Base-by-base conservation (phyloP, 2,329 filamentous ascomycete genomes). In the Scytalidium lignicola region DNA sequence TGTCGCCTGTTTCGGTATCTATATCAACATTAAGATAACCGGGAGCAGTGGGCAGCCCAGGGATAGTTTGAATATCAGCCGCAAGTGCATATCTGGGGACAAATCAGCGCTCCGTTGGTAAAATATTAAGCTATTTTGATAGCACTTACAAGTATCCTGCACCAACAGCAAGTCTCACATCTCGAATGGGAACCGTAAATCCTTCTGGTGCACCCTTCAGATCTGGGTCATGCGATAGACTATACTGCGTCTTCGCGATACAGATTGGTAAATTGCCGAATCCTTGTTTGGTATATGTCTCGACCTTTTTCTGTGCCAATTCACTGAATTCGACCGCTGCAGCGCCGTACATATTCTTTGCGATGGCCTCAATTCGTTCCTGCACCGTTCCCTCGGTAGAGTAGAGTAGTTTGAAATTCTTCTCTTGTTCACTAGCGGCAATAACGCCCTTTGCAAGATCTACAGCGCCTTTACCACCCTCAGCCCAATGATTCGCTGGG, bases 211-310 rank as follows among this genome's bases (percentile, higher is more conserved):
- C 93, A 54, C 93, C 93, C 80, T 99, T 99, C 61, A 97, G 78
- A 10, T 88, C 83, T 2, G 92, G 86, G 67, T 99, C 90, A 69
- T 97, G 92, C 51, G 87, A 93, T 44, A 99, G 78, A 28, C 89
- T 95, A 74, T 99, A 99, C 70, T 99, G 93, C 13, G 93, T 99
- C 83, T 99, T 99, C 54, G 93, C 93, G 57, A 97, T 82, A 68
- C 93, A 99, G 64, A 97, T 96, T 29, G 93, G 93, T 56, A 99
- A 74, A 68, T 96, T 90, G 19, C 86, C 87, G 62, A 92, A 95
- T 42, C 93, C 93, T 70, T 97, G 93, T 65, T 83, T 82, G 26
- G 88, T 91, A 71, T 97, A 99, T 7, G 85, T 91, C 65, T 96
- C 91, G 56, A 97, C 87, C 81, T 99, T 97, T 74, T 90, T 89